Conservation (phyloP, 2,329 filamentous ascomycete genomes). For the Eurotiales sp. region DNA sequence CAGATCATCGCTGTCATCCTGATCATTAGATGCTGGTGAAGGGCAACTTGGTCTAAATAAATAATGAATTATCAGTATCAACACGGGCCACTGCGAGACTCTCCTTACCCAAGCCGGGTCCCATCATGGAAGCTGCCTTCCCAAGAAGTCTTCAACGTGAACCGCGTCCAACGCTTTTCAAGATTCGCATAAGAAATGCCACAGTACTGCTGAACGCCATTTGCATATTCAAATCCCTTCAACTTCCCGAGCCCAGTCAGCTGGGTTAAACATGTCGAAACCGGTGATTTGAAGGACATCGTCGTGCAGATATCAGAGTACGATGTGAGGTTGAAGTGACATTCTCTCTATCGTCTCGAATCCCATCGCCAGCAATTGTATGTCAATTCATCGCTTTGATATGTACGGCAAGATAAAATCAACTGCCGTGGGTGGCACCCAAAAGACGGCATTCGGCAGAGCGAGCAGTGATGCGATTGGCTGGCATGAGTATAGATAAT, state of each 20-base stretch:
- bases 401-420: too few relatives aligned
- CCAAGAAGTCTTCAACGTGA: constrained; percentile 19
- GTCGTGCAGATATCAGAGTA: too few relatives aligned
- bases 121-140: constrained; percentile 20
- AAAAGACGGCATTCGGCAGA: too few relatives aligned
- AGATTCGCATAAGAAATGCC: constrained; percentile 24
- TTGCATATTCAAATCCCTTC: constrained; percentile 21
- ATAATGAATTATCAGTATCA: neutral
- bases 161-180: constrained; percentile 23
- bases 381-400: too few relatives aligned
- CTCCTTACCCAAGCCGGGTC: constrained; percentile 20
- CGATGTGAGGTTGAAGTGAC: too few relatives aligned
- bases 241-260: constrained; percentile 20
- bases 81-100: neutral
- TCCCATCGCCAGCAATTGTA: too few relatives aligned
- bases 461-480: too few relatives aligned
- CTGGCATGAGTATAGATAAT: too few relatives aligned
- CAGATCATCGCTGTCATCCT: constrained; percentile 21
- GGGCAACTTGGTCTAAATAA: constrained; percentile 15
- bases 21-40: constrained; percentile 17
- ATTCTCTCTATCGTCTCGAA: too few relatives aligned
- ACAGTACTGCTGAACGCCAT: constrained; percentile 24
- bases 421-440: too few relatives aligned
- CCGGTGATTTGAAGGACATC: neutral
- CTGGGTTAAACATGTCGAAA: constrained; percentile 15